Evolutionary conservation across 257 asterid genomes (phyloP).

Genomic region (Gentiana straminea): DNA sequence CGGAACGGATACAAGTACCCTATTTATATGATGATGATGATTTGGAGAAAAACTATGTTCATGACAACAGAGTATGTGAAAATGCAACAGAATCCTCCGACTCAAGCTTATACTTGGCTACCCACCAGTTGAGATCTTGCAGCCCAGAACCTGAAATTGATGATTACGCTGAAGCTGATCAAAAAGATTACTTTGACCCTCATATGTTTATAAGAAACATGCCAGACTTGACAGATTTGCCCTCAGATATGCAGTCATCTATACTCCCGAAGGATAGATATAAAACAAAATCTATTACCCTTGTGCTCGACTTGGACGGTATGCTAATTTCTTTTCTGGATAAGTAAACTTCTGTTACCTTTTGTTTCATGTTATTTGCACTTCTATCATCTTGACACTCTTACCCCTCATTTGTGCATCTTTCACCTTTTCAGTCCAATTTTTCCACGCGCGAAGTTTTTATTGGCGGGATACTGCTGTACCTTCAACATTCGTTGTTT

Average conservation of each 20-base stretch:
- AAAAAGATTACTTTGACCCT: slow-evolving; percentile 69
- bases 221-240: slow-evolving; percentile 49
- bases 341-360: background rate
- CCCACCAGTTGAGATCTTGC: slow-evolving; percentile 53
- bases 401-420: too few relatives aligned
- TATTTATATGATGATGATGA: slow-evolving; percentile 55
- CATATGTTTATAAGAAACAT: slow-evolving; percentile 65
- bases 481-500: too few relatives aligned
- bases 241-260: slow-evolving; percentile 27
- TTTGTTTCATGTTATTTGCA: too few relatives aligned
- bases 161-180: slow-evolving; percentile 44
- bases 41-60: slow-evolving; percentile 30
- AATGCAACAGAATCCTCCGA: slow-evolving; percentile 26
- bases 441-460: too few relatives aligned
- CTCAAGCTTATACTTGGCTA: slow-evolving; percentile 65
- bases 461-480: background rate
- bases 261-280: slow-evolving; percentile 31
- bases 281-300: slow-evolving; percentile 42
- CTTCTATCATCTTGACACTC: too few relatives aligned
- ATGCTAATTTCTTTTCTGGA: slow-evolving; percentile 13
- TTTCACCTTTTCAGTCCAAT: too few relatives aligned
- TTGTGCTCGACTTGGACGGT: slow-evolving; percentile 96
- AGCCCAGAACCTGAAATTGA: slow-evolving; percentile 38
- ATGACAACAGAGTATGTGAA: slow-evolving; percentile 31
- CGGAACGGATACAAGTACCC: slow-evolving; percentile 53